Percentiles rank a stretch among this genome's conserved stretches.
These are phyloP conservation scores for Fusarium redolens DNA, from an alignment of 2,329 filamentous ascomycete genomes.

Conservation along the genomic window DNA sequence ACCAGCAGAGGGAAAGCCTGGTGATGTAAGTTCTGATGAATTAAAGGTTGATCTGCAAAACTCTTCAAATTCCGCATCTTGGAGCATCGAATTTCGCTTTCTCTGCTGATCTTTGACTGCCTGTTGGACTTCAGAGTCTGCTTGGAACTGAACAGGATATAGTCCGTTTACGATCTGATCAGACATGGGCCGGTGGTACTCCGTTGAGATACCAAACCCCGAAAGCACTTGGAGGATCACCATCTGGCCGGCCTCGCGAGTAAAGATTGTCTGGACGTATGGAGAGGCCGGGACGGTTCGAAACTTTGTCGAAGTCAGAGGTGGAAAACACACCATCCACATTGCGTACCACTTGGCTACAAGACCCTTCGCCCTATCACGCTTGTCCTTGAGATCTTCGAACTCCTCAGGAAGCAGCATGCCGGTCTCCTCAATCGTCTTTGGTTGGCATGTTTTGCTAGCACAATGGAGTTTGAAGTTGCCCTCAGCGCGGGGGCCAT, in stretches of 20 bases:
- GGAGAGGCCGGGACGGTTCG: neutral
- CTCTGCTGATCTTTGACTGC: neutral
- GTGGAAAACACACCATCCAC: neutral
- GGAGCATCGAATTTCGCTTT: too few relatives aligned
- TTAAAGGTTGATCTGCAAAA: too few relatives aligned
- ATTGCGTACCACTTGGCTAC: neutral
- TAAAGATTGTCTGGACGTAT: neutral
- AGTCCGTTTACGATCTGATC: too few relatives aligned
- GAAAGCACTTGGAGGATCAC: too few relatives aligned
- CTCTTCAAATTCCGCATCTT: too few relatives aligned
- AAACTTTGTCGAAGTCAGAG: neutral
- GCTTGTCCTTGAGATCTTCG: fast-evolving
- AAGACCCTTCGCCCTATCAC: neutral
- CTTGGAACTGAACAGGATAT: too few relatives aligned
- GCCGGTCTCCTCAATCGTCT: neutral
- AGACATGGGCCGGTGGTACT: too few relatives aligned
- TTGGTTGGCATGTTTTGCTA: neutral
- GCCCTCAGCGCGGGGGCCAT: neutral
- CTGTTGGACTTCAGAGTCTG: neutral
- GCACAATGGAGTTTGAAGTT: fast-evolving
- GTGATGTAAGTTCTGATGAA: too few relatives aligned
- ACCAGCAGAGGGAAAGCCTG: too few relatives aligned
- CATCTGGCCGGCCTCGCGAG: too few relatives aligned
- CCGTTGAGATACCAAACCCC: too few relatives aligned
- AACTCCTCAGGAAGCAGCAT: neutral